phyloP scores from a whole-genome alignment of 2,329 filamentous ascomycete genomes.

The Fusarium sp. region DNA sequence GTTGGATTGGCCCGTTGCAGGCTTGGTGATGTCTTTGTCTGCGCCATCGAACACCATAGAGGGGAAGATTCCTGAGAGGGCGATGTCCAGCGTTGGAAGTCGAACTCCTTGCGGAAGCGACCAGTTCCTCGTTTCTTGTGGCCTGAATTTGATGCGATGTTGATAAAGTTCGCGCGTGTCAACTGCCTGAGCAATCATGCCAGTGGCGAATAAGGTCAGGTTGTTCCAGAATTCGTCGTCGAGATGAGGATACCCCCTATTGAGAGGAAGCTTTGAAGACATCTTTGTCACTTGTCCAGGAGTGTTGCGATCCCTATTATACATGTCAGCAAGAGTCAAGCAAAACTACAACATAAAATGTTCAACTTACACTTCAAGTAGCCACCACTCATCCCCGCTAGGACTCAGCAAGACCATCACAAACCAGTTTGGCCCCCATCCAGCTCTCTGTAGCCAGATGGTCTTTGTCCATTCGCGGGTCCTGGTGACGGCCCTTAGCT shows the following conservation, averaged over 20 bases:
- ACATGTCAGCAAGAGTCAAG: slow-evolving; percentile 33
- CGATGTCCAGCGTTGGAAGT: slow-evolving; percentile 64
- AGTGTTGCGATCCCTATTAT: slow-evolving; percentile 48
- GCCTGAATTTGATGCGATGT: slow-evolving; percentile 59
- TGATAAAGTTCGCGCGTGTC: slow-evolving; percentile 65
- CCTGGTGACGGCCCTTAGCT: slow-evolving; percentile 73
- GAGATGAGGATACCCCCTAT: slow-evolving; percentile 60
- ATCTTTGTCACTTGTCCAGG: slow-evolving; percentile 49
- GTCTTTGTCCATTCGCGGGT: slow-evolving; percentile 74
- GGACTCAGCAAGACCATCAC: slow-evolving; percentile 79
- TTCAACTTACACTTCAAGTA: slow-evolving; percentile 72
- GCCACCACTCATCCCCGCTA: slow-evolving; percentile 84
- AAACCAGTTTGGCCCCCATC: slow-evolving; percentile 82
- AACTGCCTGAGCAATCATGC: slow-evolving; percentile 66
- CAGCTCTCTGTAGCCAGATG: slow-evolving; percentile 77
- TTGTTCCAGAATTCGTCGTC: slow-evolving; percentile 67
- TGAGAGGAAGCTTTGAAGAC: slow-evolving; percentile 61
- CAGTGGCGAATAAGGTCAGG: slow-evolving; percentile 65
- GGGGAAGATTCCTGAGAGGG: slow-evolving; percentile 63
- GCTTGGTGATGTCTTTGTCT: slow-evolving; percentile 34
- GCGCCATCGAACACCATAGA: slow-evolving; percentile 51
- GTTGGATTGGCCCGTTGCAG: slow-evolving; percentile 14
- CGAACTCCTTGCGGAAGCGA: slow-evolving; percentile 61
- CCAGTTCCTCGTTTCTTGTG: slow-evolving; percentile 54
- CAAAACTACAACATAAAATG: neutral